phyloP scores from a whole-genome alignment of 2,329 filamentous ascomycete genomes.

The Hyphodiscus sp. region DNA sequence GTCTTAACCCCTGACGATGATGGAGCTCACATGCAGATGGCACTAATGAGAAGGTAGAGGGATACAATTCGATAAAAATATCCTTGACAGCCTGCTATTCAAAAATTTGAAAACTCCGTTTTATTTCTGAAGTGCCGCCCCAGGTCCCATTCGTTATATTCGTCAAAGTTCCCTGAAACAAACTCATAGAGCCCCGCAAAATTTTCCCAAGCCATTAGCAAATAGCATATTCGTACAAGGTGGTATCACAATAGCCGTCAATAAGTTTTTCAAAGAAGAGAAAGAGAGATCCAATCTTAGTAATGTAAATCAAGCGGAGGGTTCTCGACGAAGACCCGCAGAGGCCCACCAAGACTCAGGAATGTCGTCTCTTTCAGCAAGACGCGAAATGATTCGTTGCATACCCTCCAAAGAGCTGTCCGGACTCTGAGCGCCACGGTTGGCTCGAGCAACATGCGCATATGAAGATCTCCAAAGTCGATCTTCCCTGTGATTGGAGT shows the following conservation, averaged over 20 bases:
- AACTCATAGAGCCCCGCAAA: not conserved
- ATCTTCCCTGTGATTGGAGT: slow-evolving; percentile 2
- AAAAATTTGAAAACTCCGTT: not conserved
- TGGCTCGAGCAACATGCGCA: slow-evolving; percentile 28
- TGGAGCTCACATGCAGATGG: not conserved
- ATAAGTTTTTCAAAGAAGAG: not conserved
- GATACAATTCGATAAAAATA: no score
- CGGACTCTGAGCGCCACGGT: slow-evolving; percentile 28
- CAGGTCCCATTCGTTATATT: not conserved
- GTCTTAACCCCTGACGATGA: slow-evolving; percentile 5
- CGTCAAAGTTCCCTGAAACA: not conserved
- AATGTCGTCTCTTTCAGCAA: slow-evolving; percentile 67
- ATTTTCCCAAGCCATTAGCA: slow-evolving; percentile 6
- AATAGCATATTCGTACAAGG: slow-evolving; percentile 14
- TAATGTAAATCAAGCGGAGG: slow-evolving; percentile 15
- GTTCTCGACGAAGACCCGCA: slow-evolving; percentile 50
- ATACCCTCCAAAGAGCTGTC: slow-evolving; percentile 48
- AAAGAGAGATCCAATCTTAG: not conserved
- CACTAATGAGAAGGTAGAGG: not conserved
- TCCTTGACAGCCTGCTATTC: not conserved
- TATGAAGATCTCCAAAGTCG: slow-evolving; percentile 23
- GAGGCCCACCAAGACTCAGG: slow-evolving; percentile 78
- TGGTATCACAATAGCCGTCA: slow-evolving; percentile 18
- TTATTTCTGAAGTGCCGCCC: not conserved
- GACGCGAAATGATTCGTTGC: slow-evolving; percentile 63